Base-by-base conservation (phyloP, 805 yeast species). In the Maudiozyma bulderi region DNA sequence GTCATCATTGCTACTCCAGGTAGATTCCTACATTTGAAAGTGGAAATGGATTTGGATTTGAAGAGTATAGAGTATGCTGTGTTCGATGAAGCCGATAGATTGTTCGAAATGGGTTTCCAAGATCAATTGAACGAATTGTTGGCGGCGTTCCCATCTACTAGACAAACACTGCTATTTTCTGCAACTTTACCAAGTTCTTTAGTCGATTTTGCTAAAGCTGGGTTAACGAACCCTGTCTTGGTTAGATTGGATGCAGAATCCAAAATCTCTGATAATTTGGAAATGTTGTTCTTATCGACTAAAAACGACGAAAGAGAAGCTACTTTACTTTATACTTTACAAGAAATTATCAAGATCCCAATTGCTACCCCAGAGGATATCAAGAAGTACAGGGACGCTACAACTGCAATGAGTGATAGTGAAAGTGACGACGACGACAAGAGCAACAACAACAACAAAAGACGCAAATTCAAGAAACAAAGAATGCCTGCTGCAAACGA, bases 191-290 rank as follows among this genome's bases (percentile, higher is more conserved):
- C 99, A 8, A 80, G 83, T 51, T 80, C 91, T 0, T 76, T 93
- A 57, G 96, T 93, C 29, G 97, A 91, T 59, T 93, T 93, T 71
- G 99, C 99, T 47, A 89, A 90, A 63, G 98, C 98, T 5, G 99
- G 99, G 6, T 74, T 93, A 45, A 77, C 82, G 2, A 91, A 89
- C 61, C 99, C 99, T 0, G 89, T 87, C 14, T 77, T 93, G 50
- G 95, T 93, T 14, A 77, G 99, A 59, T 72, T 93, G 52, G 99
- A 93, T 71, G 83, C 96, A 3, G 99, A 93, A 59, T 73, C 89
- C 9, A 93, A 90, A 60, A 79, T 93, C 35, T 84, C 96, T 1
- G 96, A 90, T 49, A 81, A 89, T 50, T 77, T 93, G 57, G 95
- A 93, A 65, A 86, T 90, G 95, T 82, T 86, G 3, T 93, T 86